phyloP scores from a whole-genome alignment of 805 yeast genomes.

The Sugiyamaella qingdaonensis region DNA sequence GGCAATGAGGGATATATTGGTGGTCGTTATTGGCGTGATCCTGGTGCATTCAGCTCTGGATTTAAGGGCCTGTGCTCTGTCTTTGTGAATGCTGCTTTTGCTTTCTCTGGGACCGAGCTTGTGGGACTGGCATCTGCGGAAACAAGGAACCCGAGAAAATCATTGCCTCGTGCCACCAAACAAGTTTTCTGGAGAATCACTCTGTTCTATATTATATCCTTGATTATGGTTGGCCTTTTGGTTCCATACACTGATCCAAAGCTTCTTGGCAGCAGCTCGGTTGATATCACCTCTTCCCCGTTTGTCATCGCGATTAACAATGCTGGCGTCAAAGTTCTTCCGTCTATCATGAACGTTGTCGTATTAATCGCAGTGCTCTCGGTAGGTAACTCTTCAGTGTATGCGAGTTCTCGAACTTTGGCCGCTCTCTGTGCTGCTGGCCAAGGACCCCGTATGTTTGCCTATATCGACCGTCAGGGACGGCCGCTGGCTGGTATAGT shows the following conservation, averaged over 20 bases:
- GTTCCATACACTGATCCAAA: constrained; percentile 56
- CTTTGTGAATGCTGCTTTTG: constrained; percentile 67
- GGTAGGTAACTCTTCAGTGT: constrained; percentile 64
- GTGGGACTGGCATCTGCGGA: constrained; percentile 71
- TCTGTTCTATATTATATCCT: constrained; percentile 57
- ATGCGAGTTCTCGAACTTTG: constrained; percentile 62
- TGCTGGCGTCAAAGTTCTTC: constrained; percentile 59
- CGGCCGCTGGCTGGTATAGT: constrained; percentile 66
- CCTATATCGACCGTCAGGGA: constrained; percentile 66
- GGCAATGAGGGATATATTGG: constrained; percentile 54
- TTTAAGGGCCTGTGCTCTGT: constrained; percentile 66
- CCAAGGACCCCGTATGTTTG: constrained; percentile 52
- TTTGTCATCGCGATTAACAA: constrained; percentile 63
- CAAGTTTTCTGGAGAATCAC: constrained; percentile 76
- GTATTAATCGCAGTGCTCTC: constrained; percentile 60
- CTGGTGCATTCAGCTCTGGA: constrained; percentile 68
- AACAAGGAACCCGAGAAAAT: constrained; percentile 57
- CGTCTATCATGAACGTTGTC: constrained; percentile 65
- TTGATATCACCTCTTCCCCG: constrained; percentile 62
- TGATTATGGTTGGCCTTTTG: constrained; percentile 54
- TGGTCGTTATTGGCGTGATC: constrained; percentile 53
- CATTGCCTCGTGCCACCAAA: constrained; percentile 66
- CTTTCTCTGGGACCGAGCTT: constrained; percentile 68
- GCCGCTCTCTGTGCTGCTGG: constrained; percentile 60
- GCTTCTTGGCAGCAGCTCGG: constrained; percentile 43